A percentile compares a stretch with the other conserved stretches of the same genome.
Conservation (phyloP, 768 basidiomycete genomes). For the Melanogaster broomeanus region DNA sequence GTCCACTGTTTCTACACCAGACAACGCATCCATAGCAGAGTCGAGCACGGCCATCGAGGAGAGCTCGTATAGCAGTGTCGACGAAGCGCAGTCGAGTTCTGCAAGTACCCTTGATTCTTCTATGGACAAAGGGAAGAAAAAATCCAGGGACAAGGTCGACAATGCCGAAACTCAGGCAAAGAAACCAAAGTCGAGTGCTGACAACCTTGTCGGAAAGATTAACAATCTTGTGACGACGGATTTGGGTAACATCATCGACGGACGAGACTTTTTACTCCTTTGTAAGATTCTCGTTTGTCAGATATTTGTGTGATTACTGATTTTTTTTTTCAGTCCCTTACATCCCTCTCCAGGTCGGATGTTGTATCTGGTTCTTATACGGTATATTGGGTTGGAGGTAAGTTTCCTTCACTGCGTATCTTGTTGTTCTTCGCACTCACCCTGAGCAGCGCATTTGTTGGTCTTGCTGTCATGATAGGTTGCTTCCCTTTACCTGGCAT, state of each 20-base stretch:
- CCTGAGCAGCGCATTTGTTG: constrained; percentile 46
- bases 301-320: no score
- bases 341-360: constrained; percentile 9
- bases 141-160: not conserved
- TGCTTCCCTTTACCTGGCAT: constrained; percentile 61
- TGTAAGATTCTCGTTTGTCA: not conserved
- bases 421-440: not conserved
- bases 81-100: not conserved
- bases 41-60: constrained; percentile 11
- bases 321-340: constrained; percentile 5
- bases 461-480: constrained; percentile 47
- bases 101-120: not conserved
- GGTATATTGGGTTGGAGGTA: constrained; percentile 46
- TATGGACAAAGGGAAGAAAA: constrained; percentile 2
- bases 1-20: constrained; percentile 8
- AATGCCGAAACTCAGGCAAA: not conserved
- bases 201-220: constrained; percentile 70
- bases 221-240: constrained; percentile 71
- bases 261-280: constrained; percentile 16
- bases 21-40: constrained; percentile 10
- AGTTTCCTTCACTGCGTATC: not conserved
- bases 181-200: constrained; percentile 22
- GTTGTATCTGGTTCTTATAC: constrained; percentile 48
- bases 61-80: constrained; percentile 3
- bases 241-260: constrained; percentile 15